Percentiles rank a stretch among this genome's conserved stretches.
These are phyloP conservation scores for Coix lacrymajobi DNA, from an alignment of 176 grass and related monocot genomes.

Conservation along the genomic window DNA sequence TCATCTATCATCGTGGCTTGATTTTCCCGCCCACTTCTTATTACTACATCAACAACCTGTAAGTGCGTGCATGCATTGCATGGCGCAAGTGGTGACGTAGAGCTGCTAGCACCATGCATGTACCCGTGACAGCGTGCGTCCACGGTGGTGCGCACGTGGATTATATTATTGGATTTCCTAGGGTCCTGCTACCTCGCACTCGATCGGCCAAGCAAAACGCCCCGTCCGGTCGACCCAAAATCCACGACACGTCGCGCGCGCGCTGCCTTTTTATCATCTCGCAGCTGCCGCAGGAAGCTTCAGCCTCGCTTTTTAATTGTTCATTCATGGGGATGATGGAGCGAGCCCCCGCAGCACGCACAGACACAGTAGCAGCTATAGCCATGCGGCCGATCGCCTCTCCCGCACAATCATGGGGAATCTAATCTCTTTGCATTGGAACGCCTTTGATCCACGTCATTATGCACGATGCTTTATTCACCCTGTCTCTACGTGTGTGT, in stretches of 20 bases:
- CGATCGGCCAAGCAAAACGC: not conserved
- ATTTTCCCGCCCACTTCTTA: slow-evolving; percentile 19
- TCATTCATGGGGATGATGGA: not conserved
- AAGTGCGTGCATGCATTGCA: not conserved
- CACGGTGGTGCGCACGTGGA: not conserved
- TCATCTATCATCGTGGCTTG: not conserved
- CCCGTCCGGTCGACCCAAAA: not conserved
- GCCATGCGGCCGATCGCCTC: not conserved
- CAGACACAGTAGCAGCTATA: not conserved
- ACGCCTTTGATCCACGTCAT: slow-evolving; percentile 45
- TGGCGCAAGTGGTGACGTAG: no score
- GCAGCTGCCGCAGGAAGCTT: not conserved
- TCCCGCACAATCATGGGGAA: slow-evolving; percentile 35
- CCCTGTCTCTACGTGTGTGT: slow-evolving; percentile 30
- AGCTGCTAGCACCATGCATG: no score
- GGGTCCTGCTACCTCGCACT: not conserved
- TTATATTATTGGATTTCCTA: not conserved
- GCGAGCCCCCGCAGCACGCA: no score
- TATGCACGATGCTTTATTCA: slow-evolving; percentile 38
- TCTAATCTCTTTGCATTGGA: slow-evolving; percentile 35
- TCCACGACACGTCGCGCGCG: not conserved
- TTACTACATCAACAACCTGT: not conserved
- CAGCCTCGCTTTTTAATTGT: not conserved
- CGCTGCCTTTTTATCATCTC: not conserved
- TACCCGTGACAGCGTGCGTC: no score